A percentile compares a stretch with the other conserved stretches of the same genome.
These are phyloP conservation scores for Globisporangium recalcitrans DNA, from an alignment of 352 stramenopile genomes.

Conservation along the genomic window DNA sequence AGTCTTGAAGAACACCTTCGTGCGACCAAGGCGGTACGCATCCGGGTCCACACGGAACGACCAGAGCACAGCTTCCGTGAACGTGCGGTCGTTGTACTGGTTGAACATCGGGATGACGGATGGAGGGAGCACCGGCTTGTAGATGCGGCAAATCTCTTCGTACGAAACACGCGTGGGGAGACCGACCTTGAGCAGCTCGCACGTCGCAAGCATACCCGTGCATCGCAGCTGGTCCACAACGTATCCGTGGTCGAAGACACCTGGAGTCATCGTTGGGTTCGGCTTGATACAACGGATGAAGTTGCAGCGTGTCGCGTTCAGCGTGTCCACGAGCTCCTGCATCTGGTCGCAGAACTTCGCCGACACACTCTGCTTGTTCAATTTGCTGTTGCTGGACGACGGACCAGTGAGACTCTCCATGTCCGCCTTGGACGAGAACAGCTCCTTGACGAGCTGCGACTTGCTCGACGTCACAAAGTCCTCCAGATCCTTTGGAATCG, in stretches of 20 bases:
- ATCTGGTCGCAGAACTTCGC: constrained; percentile 87
- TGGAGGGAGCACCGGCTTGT: constrained; percentile 72
- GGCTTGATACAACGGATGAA: constrained; percentile 92
- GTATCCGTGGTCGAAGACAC: constrained; percentile 85
- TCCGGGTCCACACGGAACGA: constrained; percentile 86
- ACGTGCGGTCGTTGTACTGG: constrained; percentile 79
- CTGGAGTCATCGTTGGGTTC: constrained; percentile 74
- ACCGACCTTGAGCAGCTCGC: constrained; percentile 89
- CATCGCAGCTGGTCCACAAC: constrained; percentile 88
- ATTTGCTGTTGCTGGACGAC: constrained; percentile 19
- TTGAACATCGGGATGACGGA: constrained; percentile 77
- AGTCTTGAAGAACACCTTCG: constrained; percentile 91
- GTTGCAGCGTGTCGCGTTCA: constrained; percentile 82
- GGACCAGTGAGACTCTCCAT: constrained; percentile 43
- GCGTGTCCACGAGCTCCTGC: constrained; percentile 78
- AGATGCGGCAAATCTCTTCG: constrained; percentile 86
- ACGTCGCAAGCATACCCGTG: constrained; percentile 87
- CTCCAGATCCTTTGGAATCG: constrained; percentile 88
- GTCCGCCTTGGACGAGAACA: constrained; percentile 68
- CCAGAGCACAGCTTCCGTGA: constrained; percentile 87
- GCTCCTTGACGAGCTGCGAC: constrained; percentile 69
- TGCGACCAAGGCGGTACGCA: constrained; percentile 84
- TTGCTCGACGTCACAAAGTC: constrained; percentile 84
- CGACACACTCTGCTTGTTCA: constrained; percentile 55
- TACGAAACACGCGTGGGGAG: constrained; percentile 87